Evolutionary conservation across 2,329 filamentous ascomycete genomes (phyloP), one percentile per base, ranked within the genome.

Genomic region (Gyromitra esculenta): DNA sequence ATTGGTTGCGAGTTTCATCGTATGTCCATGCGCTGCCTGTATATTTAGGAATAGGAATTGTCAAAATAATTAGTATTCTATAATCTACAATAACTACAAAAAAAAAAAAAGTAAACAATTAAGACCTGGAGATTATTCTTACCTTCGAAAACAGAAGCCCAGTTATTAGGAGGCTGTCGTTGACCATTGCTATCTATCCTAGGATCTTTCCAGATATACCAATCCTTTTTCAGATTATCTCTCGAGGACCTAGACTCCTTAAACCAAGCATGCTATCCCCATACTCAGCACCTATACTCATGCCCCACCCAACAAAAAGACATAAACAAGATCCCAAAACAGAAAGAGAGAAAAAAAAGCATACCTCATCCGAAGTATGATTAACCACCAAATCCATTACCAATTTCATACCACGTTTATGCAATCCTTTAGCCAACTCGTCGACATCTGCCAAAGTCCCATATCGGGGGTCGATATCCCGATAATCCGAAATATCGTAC

Each of bases 361-460:
- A 45, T 69, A 77, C 79, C 81, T 92, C 86, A 78, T 91, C 88
- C 1, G 89, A 91, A 0, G 91, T 93, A 82, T 95, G 92, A 79
- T 94, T 95, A 77, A 94, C 87, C 1, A 94, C 92, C 1, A 94
- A 85, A 81, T 94, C 91, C 75, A 94, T 87, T 73, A 94, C 89
- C 9, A 94, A 83, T 79, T 88, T 89, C 88, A 94, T 92, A 1
- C 87, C 89, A 2, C 90, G 86, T 15, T 86, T 83, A 76, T 91
- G 89, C 52, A 88, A 86, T 59, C 87, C 87, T 35, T 86, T 81
- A 64, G 92, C 89, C 45, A 93, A 82, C 0, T 84, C 83, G 73
- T 92, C 89, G 64, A 92, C 87, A 81, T 93, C 90, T 75, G 86
- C 84, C 6, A 93, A 84, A 0, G 89, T 90, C 48, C 91, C 91